phyloP scores from a whole-genome alignment of 495 filamentous ascomycete species.

The Penicillium maclennaniae region DNA sequence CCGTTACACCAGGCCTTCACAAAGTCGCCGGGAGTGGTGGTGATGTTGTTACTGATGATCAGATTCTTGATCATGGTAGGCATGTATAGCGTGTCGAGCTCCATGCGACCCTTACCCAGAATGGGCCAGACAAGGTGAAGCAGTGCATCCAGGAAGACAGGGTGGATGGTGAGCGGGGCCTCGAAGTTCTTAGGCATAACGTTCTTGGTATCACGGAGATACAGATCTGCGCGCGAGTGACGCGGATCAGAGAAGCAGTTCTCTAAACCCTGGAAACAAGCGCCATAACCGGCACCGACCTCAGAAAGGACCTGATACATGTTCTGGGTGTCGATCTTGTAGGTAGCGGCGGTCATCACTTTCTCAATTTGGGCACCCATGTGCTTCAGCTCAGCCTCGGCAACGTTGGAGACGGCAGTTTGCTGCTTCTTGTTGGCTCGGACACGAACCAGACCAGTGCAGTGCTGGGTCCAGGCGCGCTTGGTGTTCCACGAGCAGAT shows the following conservation, averaged over 20 bases:
- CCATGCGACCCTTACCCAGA: slow-evolving; percentile 37
- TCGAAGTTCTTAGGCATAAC: slow-evolving; percentile 29
- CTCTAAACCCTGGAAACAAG: slow-evolving; percentile 21
- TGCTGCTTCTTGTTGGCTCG: slow-evolving; percentile 16
- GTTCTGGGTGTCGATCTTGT: slow-evolving; percentile 16
- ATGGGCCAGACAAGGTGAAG: slow-evolving; percentile 37
- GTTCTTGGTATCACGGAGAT: slow-evolving; percentile 21
- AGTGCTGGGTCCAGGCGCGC: slow-evolving; percentile 35
- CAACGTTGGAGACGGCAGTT: slow-evolving; percentile 11
- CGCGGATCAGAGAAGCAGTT: slow-evolving; percentile 18
- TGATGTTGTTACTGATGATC: slow-evolving; percentile 20
- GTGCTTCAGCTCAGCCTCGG: slow-evolving; percentile 11
- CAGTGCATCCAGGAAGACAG: slow-evolving; percentile 26
- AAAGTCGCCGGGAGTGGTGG: slow-evolving; percentile 23
- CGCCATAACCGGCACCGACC: slow-evolving; percentile 22
- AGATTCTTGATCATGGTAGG: slow-evolving; percentile 37
- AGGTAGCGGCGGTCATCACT: slow-evolving; percentile 11
- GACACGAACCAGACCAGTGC: slow-evolving; percentile 25
- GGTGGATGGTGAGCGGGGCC: slow-evolving; percentile 23
- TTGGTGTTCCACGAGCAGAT: slow-evolving; percentile 31
- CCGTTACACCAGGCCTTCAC: slow-evolving; percentile 32
- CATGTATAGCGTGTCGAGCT: slow-evolving; percentile 41
- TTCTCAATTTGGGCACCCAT: slow-evolving; percentile 8
- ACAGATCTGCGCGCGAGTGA: slow-evolving; percentile 20
- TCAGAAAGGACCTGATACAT: slow-evolving; percentile 26